Percentiles rank a stretch among this genome's conserved stretches.
Evolutionary conservation across 805 yeast genomes (phyloP).

Genomic region (Candida piceae): DNA sequence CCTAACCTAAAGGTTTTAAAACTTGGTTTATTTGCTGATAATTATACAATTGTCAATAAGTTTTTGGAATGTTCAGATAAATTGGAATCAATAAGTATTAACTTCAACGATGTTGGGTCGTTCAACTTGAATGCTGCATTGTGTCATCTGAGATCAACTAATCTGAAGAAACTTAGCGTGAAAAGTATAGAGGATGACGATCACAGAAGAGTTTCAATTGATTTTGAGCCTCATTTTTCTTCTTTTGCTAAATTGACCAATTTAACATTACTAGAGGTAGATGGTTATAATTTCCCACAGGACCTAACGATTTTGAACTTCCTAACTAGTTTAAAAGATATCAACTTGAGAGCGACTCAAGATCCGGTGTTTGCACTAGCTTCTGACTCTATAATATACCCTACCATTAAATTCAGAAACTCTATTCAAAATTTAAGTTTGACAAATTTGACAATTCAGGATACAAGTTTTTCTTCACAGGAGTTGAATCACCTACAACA

Average conservation of each 20-base stretch:
- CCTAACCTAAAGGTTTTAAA: slow-evolving; percentile 3
- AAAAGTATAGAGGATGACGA: slow-evolving; percentile 8
- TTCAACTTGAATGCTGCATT: slow-evolving; percentile 5
- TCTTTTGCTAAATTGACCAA: slow-evolving; percentile 1
- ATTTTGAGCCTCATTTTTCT: slow-evolving; percentile 7
- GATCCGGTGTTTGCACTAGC: slow-evolving; percentile 8
- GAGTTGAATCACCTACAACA: slow-evolving; percentile 3
- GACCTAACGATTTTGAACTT: slow-evolving; percentile 5
- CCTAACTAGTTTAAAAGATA: slow-evolving; percentile 1
- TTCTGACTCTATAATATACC: not conserved
- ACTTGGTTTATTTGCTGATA: slow-evolving; percentile 2
- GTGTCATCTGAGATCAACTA: not conserved
- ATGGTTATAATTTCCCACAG: slow-evolving; percentile 6
- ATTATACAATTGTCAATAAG: slow-evolving; percentile 3
- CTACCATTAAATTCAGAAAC: not conserved
- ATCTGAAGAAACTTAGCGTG: slow-evolving; percentile 3
- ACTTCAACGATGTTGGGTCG: slow-evolving; percentile 4
- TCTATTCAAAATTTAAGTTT: not conserved
- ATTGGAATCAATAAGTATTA: slow-evolving; percentile 1
- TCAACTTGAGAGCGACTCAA: slow-evolving; percentile 5
- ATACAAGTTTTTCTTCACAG: slow-evolving; percentile 2
- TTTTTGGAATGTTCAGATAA: slow-evolving; percentile 4
- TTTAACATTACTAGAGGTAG: slow-evolving; percentile 1
- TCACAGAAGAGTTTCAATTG: slow-evolving; percentile 6
- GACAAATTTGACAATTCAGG: not conserved